Conservation (phyloP, 2,329 filamentous ascomycete species). For the Daldinia sp. region DNA sequence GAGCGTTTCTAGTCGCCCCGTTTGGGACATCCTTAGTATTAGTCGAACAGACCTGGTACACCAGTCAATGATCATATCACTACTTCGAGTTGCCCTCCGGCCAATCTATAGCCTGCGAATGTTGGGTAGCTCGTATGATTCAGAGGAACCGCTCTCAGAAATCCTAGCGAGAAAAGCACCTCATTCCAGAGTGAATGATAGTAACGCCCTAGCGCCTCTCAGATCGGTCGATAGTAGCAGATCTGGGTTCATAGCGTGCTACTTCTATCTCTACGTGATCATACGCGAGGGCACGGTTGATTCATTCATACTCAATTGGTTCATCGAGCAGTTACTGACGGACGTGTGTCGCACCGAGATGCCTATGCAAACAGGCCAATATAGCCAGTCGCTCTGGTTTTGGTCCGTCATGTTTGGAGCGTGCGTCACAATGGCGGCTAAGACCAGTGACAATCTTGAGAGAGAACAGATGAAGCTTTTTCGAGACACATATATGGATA, state of each 20-base stretch:
- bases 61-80: constrained; percentile 55
- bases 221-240: constrained; percentile 50
- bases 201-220: constrained; percentile 29
- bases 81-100: constrained; percentile 55
- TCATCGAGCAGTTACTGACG: constrained; percentile 55
- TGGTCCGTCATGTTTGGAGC: constrained; percentile 58
- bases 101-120: constrained; percentile 48
- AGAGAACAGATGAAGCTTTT: constrained; percentile 50
- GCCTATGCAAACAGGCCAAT: constrained; percentile 52
- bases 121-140: constrained; percentile 39
- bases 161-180: constrained; percentile 41
- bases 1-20: constrained; percentile 50
- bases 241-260: constrained; percentile 56
- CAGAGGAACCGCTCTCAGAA: constrained; percentile 42
- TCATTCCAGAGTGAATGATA: constrained; percentile 34
- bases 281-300: constrained; percentile 53
- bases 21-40: constrained; percentile 51
- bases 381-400: constrained; percentile 55
- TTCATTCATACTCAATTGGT: constrained; percentile 55
- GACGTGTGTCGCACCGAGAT: constrained; percentile 54
- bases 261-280: constrained; percentile 57
- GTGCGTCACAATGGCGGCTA: constrained; percentile 51
- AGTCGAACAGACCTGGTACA: constrained; percentile 51
- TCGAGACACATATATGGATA: constrained; percentile 51
- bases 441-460: constrained; percentile 48